These are phyloP conservation scores for Acorus gramineus DNA, from an alignment of 106 monocot species.

Conservation along the genomic window DNA sequence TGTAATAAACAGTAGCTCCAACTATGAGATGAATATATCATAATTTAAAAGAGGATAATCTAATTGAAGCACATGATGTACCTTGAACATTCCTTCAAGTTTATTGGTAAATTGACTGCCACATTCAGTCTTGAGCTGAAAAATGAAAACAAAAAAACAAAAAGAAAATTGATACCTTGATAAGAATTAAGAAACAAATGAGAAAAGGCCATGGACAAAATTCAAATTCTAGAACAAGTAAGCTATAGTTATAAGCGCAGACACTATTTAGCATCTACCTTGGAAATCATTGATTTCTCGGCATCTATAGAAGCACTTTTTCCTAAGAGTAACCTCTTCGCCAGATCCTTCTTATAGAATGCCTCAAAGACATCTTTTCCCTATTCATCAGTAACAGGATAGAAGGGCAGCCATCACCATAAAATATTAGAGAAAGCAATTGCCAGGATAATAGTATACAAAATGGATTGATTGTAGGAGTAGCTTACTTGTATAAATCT, in stretches of 20 bases:
- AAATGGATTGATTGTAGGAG: too few species aligned
- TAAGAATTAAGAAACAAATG: too few species aligned
- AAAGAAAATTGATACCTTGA: too few species aligned
- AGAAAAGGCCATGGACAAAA: too few species aligned
- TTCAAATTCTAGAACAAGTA: too few species aligned
- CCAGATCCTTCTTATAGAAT: constrained; percentile 99
- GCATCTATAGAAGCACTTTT: constrained; percentile 99
- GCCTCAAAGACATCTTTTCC: constrained; percentile 99
- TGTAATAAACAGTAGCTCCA: too few species aligned
- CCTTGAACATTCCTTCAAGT: constrained; percentile 99
- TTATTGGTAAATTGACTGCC: constrained; percentile 99
- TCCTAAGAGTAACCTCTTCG: constrained; percentile 85
- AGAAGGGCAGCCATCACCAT: too few species aligned
- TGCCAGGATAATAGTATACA: too few species aligned
- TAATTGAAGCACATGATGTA: constrained; percentile 6
- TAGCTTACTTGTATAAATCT: constrained; percentile 89
- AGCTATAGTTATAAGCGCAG: too few species aligned
- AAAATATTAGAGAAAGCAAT: too few species aligned
- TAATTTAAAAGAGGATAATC: not conserved
- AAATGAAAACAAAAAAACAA: constrained; percentile 8
- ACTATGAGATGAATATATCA: too few species aligned
- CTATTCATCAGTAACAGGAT: constrained; percentile 18
- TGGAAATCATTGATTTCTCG: constrained; percentile 98
- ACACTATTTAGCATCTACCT: constrained; percentile 33
- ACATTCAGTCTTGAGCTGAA: constrained; percentile 98